Percentiles rank a stretch among this genome's conserved stretches.
phyloP scores from a whole-genome alignment of 2,329 filamentous ascomycete genomes.

The Fusarium mangiferae region DNA sequence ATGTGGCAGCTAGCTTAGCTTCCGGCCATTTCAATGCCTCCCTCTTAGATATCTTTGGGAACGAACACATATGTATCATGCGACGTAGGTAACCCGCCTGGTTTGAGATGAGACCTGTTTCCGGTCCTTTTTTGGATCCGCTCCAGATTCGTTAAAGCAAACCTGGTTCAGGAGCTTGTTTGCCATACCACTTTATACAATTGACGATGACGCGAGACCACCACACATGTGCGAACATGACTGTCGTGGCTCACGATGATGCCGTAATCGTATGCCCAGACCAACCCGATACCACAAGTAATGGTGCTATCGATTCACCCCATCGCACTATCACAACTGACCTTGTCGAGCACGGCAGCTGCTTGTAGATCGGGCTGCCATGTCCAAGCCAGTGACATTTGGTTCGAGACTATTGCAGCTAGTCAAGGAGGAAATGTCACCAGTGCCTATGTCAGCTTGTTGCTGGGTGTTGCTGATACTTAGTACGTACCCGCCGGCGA shows the following conservation, averaged over 20 bases:
- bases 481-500: background rate
- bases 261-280: conserved; percentile 32
- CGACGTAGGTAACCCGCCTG: conserved; percentile 7
- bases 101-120: conserved; percentile 5
- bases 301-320: conserved; percentile 26
- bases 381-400: conserved; percentile 12
- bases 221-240: background rate
- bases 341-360: conserved; percentile 10
- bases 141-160: conserved; percentile 26
- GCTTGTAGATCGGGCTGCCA: conserved; percentile 22
- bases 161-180: conserved; percentile 30
- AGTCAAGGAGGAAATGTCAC: conserved; percentile 8
- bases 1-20: conserved; percentile 23
- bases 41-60: conserved; percentile 9
- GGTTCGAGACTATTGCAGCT: conserved; percentile 13
- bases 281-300: conserved; percentile 18
- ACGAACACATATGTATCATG: conserved; percentile 6
- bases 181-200: conserved; percentile 31
- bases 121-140: conserved; percentile 15
- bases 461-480: background rate
- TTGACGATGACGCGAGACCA: conserved; percentile 15
- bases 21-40: background rate
- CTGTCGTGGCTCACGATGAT: conserved; percentile 12
- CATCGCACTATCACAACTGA: conserved; percentile 18
- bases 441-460: conserved; percentile 2